Evolutionary conservation across 768 basidiomycete genomes (phyloP), one percentile per base, ranked within the genome.

Genomic region (Leccinellum luteum): DNA sequence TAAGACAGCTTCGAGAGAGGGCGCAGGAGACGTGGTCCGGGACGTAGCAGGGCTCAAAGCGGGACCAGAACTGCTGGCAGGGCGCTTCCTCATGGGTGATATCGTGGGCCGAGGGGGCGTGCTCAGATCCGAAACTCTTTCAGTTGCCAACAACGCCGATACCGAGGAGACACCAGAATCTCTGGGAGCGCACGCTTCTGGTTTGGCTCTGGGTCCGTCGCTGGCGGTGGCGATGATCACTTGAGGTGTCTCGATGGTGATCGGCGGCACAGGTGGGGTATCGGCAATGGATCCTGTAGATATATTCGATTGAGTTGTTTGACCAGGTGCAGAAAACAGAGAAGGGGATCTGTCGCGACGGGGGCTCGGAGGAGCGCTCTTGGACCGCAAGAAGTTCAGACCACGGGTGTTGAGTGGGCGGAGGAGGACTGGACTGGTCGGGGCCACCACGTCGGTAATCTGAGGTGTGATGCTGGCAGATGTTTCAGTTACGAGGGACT

Each of bases 1-100:
- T 44, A 89, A 65, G 45, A 89, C 78, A 1, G 86, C 86, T 66
- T 89, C 89, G 15, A 89, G 75, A 32, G 85, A 80, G 10, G 82
- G 78, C 4, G 78, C 76, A n/a, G 84, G 82, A 6, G 82, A 80
- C 7, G 72, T 62, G 58, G 75, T 74, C 12, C 76, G 74, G 9
- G 78, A 70, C 2, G 52, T 25, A 15, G 60, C 47, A 17, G 63
- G 50, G 15, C 38, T 61, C 32, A 51, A 55, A 21, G 44, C 54
- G 7, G 55, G 43, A 10, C 60, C 58, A 2, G 67, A 56, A 44
- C 45, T 56, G 17, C 64, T 70, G 28, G 53, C 10, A 8, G 59
- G 51, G 9, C 48, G 57, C 51, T 64, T 69, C 66, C 58, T 66
- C 17, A 47, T 21, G 12, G 49, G 38, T 3, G 38, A 41, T 19